A percentile compares a stretch with the other conserved stretches of the same genome.
phyloP scores from a whole-genome alignment of 108 stramenopile genomes.

The Fragilariopsis cylindrus region DNA sequence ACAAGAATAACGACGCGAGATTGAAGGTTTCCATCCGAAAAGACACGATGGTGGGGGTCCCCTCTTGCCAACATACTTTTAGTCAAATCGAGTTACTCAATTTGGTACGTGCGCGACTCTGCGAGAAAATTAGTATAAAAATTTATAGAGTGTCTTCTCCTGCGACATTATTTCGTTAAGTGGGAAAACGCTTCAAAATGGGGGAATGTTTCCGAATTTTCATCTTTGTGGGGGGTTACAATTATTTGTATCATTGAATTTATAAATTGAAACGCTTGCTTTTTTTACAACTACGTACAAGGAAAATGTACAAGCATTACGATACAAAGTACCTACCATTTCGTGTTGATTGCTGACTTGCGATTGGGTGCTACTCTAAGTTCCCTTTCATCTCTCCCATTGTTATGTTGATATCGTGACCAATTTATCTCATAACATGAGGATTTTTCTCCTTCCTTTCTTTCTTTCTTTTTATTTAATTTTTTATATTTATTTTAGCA shows the following conservation, averaged over 20 bases:
- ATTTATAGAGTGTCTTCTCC: too few relatives aligned
- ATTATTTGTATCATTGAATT: too few relatives aligned
- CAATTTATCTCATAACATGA: too few relatives aligned
- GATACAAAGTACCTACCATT: too few relatives aligned
- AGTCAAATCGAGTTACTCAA: conserved; percentile 43
- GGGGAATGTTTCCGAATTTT: background rate
- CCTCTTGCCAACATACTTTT: conserved; percentile 40
- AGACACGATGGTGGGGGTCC: conserved; percentile 36
- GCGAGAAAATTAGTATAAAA: background rate
- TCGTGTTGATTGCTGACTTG: too few relatives aligned
- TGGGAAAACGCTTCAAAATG: background rate
- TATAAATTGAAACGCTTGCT: too few relatives aligned
- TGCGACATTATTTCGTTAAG: too few relatives aligned
- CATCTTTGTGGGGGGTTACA: background rate
- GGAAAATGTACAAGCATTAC: too few relatives aligned
- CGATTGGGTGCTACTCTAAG: too few relatives aligned
- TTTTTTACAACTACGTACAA: too few relatives aligned
- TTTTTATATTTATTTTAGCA: conserved; percentile 21
- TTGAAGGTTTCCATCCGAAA: conserved; percentile 36
- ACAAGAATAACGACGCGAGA: conserved; percentile 16
- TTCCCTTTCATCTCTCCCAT: too few relatives aligned
- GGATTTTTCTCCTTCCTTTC: background rate
- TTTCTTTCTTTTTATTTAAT: background rate
- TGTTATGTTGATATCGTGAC: too few relatives aligned
- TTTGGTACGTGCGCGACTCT: conserved; percentile 28